Percentiles rank a stretch among this genome's conserved stretches.
phyloP scores from a whole-genome alignment of 352 stramenopile genomes.

The Globisporangium recalcitrans region DNA sequence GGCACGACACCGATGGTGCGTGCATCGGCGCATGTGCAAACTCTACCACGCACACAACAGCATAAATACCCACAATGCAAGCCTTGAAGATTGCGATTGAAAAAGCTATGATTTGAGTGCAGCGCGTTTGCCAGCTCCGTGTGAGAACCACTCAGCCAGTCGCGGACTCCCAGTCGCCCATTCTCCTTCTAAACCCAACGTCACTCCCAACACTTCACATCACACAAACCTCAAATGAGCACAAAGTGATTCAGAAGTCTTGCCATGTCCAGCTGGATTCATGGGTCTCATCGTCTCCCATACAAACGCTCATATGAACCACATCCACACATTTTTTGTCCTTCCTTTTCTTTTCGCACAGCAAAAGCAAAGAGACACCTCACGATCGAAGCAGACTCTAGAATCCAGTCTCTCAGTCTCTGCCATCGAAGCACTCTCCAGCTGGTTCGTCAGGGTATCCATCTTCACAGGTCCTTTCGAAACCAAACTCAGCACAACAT shows the following conservation, averaged over 20 bases:
- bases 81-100: too few species aligned
- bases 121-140: too few species aligned
- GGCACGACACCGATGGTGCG: too few species aligned
- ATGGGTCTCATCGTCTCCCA: background rate
- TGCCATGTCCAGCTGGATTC: too few species aligned
- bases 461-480: background rate
- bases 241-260: background rate
- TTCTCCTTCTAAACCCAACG: background rate
- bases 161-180: background rate
- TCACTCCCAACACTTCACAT: background rate
- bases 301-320: background rate
- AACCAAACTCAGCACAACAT: too few species aligned
- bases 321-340: background rate
- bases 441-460: background rate
- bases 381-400: background rate
- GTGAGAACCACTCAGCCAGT: too few species aligned
- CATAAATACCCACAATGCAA: too few species aligned
- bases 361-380: background rate
- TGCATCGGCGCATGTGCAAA: background rate
- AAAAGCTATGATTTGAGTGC: too few species aligned
- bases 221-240: background rate
- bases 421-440: background rate
- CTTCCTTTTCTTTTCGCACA: background rate
- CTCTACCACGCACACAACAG: background rate
- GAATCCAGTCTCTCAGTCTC: background rate